Evolutionary conservation across 306 rosid species (phyloP), one percentile per base, ranked within the genome.

Genomic region (Oemleria cerasiformis): DNA sequence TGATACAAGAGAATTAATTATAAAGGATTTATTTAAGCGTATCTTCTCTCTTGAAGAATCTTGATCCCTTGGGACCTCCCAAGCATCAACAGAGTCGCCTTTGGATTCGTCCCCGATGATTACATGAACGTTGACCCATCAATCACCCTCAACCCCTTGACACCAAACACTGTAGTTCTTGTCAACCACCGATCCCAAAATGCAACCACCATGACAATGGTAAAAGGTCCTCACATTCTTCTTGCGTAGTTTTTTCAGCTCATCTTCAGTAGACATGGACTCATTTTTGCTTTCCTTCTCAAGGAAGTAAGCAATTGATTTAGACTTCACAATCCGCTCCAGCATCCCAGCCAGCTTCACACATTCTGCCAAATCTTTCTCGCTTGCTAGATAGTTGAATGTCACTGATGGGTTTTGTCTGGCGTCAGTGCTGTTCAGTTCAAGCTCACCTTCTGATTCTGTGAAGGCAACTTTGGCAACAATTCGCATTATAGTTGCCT

Each of bases 41-140:
- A 11, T 45, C 8, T 15, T 68, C 68, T 75, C 67, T 85, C 84
- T 64, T 62, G 19, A 10, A 86, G 83, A 77, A 91, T 91, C 76
- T 82, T 77, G 44, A 85, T 73, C 76, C 92, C 97, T 87, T 86
- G 92, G 67, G 84, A 87, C 67, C 96, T 87, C 54, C 95, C 95
- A 13, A 88, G 84, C 97, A 91, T 91, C 19, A 91, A 73, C 50
- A 86, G 61, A 15, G 95, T 85, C 4, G 90, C 90, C 92, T 85
- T 85, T 67, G 95, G 95, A 64, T 91, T 86, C 74, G 92, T 88
- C 25, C 97, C 90, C 8, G 95, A 92, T 68, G 97, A 83, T 53
- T 84, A 89, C 3, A 78, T 67, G 49, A 85, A 81, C 2, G 96
- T 88, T 61, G 97, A 91, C n/a, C 91, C 96, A 74, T 88, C 97